A percentile compares a stretch with the other conserved stretches of the same genome.
Conservation (phyloP, 2,329 filamentous ascomycete species). For the Chrysoporthe deuterocubensis region DNA sequence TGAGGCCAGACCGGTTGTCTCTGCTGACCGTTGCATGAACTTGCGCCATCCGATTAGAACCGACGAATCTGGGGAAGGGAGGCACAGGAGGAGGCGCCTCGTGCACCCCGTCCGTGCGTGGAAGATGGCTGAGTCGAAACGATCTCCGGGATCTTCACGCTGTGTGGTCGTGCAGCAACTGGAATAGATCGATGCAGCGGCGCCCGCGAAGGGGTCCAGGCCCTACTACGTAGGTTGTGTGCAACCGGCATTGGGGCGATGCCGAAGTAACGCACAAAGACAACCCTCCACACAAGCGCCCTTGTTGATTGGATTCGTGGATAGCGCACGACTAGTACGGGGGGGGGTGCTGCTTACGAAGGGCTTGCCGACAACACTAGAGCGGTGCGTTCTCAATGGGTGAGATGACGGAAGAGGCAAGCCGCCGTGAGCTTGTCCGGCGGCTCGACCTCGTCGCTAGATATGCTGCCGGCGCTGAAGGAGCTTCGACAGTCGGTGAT, state of each 20-base stretch:
- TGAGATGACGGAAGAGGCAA: conserved; percentile 20
- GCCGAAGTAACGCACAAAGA: conserved; percentile 18
- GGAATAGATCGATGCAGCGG: conserved; percentile 12
- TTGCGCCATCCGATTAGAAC: conserved; percentile 19
- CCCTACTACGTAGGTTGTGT: not conserved
- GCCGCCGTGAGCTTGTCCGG: not conserved
- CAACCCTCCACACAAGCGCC: conserved; percentile 19
- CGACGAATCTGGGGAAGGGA: conserved; percentile 12
- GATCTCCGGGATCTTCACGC: conserved; percentile 9
- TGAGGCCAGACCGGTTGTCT: conserved; percentile 1
- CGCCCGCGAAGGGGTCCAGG: conserved; percentile 2
- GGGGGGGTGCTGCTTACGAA: conserved; percentile 11
- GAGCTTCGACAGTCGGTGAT: not conserved
- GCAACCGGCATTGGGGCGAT: conserved; percentile 17
- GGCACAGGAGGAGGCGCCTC: conserved; percentile 1
- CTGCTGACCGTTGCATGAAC: conserved; percentile 24
- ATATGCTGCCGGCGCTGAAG: not conserved
- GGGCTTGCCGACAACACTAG: conserved; percentile 9
- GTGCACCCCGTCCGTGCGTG: conserved; percentile 24
- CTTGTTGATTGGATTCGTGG: conserved; percentile 7
- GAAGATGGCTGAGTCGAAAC: not conserved
- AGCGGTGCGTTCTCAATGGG: not conserved
- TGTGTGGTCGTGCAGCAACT: not conserved
- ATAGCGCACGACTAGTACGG: conserved; percentile 10
- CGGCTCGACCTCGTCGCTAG: not conserved